Conservation (phyloP, 768 basidiomycete species). For the Podaxis mareebaensis region DNA sequence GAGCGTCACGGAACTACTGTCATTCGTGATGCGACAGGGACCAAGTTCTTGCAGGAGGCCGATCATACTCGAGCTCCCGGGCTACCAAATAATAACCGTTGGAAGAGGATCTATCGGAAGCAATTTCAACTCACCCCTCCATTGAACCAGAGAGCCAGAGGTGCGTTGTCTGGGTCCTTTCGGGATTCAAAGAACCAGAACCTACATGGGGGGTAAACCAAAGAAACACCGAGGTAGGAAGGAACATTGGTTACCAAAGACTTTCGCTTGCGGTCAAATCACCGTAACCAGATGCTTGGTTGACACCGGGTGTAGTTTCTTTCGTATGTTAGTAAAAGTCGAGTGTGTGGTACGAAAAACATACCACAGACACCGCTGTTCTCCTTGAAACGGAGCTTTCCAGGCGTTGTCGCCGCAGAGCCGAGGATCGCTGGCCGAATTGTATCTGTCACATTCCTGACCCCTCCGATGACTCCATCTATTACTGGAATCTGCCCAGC, state of each 20-base stretch:
- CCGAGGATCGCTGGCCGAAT: conserved; percentile 18
- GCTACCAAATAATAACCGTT: conserved; percentile 28
- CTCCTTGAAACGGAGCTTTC: conserved; percentile 54
- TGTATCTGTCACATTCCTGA: conserved; percentile 25
- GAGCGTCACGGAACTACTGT: conserved; percentile 44
- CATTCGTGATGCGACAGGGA: conserved; percentile 67
- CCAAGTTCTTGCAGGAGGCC: conserved; percentile 77
- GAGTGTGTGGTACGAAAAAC: conserved; percentile 6
- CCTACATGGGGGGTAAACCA: conserved; percentile 31
- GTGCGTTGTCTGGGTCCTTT: conserved; percentile 59
- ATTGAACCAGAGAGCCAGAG: conserved; percentile 69
- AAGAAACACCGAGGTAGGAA: not conserved
- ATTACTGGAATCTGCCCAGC: conserved; percentile 48
- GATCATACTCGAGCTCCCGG: conserved; percentile 57
- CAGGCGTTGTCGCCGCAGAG: conserved; percentile 37
- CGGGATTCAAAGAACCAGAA: conserved; percentile 73
- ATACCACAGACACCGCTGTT: conserved; percentile 64
- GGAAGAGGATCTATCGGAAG: not conserved
- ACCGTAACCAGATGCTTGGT: conserved; percentile 64
- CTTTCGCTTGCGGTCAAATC: conserved; percentile 59
- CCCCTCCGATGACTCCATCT: conserved; percentile 53
- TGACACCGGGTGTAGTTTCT: conserved; percentile 65
- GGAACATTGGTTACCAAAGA: conserved; percentile 42
- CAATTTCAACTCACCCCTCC: conserved; percentile 44
- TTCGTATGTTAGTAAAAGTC: not conserved